phyloP scores from a whole-genome alignment of 345 rosid species.

The Rhodomyrtus tomentosa region DNA sequence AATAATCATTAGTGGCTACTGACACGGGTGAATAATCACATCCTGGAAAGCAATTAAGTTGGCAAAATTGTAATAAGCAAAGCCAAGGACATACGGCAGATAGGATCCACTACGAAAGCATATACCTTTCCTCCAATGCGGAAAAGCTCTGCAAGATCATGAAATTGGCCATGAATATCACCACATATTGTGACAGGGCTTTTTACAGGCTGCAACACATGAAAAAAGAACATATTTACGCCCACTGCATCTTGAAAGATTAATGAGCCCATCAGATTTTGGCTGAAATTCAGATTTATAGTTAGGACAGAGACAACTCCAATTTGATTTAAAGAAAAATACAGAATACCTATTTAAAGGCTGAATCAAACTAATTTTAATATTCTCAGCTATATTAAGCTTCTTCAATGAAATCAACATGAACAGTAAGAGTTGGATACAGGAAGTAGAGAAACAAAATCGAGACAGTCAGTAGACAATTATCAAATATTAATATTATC shows the following conservation, averaged over 20 bases:
- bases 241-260: background rate
- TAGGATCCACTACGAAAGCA: background rate
- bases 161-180: conserved; percentile 93
- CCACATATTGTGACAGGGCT: conserved; percentile 94
- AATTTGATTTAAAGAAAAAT: background rate
- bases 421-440: background rate
- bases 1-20: background rate
- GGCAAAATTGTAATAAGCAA: background rate
- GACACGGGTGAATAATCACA: background rate
- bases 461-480: background rate
- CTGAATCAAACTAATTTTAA: background rate
- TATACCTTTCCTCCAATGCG: conserved; percentile 90
- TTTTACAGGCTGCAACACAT: conserved; percentile 62
- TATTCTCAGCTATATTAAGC: background rate
- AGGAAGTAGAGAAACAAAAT: background rate
- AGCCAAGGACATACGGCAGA: background rate
- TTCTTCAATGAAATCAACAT: background rate
- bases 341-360: background rate
- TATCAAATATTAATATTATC: background rate
- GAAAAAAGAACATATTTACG: background rate
- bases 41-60: background rate
- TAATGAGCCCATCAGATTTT: background rate
- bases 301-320: background rate
- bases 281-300: background rate
- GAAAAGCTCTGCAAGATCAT: conserved; percentile 96